Evolutionary conservation across 768 basidiomycete genomes (phyloP), one percentile per base, ranked within the genome.

Genomic region (Pleurotus cornucopiae): DNA sequence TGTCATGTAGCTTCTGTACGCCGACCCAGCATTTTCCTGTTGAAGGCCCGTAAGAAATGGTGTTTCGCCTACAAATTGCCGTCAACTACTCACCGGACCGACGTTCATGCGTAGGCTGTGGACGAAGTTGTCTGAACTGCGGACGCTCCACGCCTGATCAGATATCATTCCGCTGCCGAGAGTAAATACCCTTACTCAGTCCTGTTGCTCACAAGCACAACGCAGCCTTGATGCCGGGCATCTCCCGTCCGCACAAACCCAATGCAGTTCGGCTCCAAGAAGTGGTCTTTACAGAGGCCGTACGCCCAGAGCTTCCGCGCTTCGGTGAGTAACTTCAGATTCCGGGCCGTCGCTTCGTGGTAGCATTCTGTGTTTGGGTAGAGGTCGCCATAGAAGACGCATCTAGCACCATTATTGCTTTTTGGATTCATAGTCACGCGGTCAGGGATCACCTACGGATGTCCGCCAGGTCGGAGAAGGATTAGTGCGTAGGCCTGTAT

Each of bases 321-420:
- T 43, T 75, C 67, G 16, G 93, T 79, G 46, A 94, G 69, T 20
- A 74, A 63, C 46, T 64, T 73, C 48, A 93, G 73, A 45, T 79
- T 79, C 30, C 64, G 66, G 6, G 86, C 76, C 6, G 78, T 75
- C 13, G 66, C 65, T 58, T 76, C 76, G 59, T 85, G 76, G 64
- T 83, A 89, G 58, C 85, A 84, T 66, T 88, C 86, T 41, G 70
- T 61, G 62, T 89, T 88, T 0, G 84, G 86, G 62, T 89, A 91
- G 13, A 92, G 63, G 67, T 93, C 91, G 5, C 89, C 91, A 59
- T 91, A 92, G 67, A 92, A 94, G n/a, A 91, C 83, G 61, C 91
- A 94, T 40, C 91, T 93, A 37, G 34, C 30, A 1, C 14, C 57
- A 30, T 11, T 26, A 37, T 44, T 39, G 14, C 30, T n/a, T 18